Conservation (phyloP, 768 basidiomycete species). For the Sutorius australiensis region DNA sequence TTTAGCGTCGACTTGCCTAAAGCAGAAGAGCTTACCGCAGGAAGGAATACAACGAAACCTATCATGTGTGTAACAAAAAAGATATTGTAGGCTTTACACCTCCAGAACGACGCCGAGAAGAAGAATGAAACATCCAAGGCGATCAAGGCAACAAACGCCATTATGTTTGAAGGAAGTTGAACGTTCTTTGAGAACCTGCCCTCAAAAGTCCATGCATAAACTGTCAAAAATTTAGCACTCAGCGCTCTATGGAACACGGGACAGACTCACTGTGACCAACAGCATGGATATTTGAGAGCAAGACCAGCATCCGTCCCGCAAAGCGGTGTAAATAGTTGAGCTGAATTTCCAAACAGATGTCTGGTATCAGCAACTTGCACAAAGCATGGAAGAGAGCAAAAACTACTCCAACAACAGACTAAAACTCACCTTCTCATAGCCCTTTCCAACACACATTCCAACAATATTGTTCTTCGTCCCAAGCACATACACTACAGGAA, state of each 20-base stretch:
- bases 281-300: slow-evolving; percentile 41
- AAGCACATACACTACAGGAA: slow-evolving; percentile 42
- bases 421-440: slow-evolving; percentile 44
- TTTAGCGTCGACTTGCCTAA: slow-evolving; percentile 11
- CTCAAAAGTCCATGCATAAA: slow-evolving; percentile 29
- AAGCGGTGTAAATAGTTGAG: slow-evolving; percentile 57
- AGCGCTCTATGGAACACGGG: background rate
- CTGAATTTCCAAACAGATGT: slow-evolving; percentile 20
- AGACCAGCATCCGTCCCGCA: slow-evolving; percentile 40
- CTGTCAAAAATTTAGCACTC: slow-evolving; percentile 10
- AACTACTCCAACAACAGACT: background rate
- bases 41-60: slow-evolving; percentile 40
- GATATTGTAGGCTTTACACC: slow-evolving; percentile 40
- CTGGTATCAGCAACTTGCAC: background rate
- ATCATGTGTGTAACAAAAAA: slow-evolving; percentile 42
- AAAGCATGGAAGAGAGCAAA: background rate
- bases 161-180: slow-evolving; percentile 6
- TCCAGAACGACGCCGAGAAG: slow-evolving; percentile 39
- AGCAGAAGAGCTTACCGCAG: slow-evolving; percentile 26
- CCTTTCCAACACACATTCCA: slow-evolving; percentile 37
- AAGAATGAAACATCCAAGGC: slow-evolving; percentile 37
- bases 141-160: slow-evolving; percentile 35
- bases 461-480: slow-evolving; percentile 50
- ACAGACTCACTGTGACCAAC: slow-evolving; percentile 37
- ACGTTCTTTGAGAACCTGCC: slow-evolving; percentile 17